phyloP scores from a whole-genome alignment of 148 eudicot species.

The Nepenthes mirabilis region DNA sequence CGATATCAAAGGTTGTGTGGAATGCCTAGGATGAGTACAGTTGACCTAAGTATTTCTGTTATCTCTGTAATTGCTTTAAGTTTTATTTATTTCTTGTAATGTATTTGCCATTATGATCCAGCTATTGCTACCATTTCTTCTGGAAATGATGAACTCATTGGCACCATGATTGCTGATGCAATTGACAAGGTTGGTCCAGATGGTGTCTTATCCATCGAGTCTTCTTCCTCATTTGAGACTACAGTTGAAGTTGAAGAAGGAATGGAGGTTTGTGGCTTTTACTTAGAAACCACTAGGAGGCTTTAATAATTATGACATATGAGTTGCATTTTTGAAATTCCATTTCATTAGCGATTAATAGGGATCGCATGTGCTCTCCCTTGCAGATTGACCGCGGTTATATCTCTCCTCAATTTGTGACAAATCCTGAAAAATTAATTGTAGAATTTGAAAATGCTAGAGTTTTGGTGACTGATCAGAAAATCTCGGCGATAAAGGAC shows the following conservation, averaged over 20 bases:
- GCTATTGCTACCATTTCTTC: slow-evolving; percentile 94
- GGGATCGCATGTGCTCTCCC: neutral
- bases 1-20: slow-evolving; percentile 66
- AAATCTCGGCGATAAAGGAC: slow-evolving; percentile 82
- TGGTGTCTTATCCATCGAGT: slow-evolving; percentile 93
- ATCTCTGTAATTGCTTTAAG: neutral
- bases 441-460: slow-evolving; percentile 92
- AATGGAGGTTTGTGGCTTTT: slow-evolving; percentile 58
- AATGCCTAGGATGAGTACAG: neutral
- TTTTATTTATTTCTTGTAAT: neutral
- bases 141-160: slow-evolving; percentile 85
- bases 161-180: slow-evolving; percentile 96
- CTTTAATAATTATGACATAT: too few species aligned
- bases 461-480: slow-evolving; percentile 88
- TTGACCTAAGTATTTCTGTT: too few species aligned
- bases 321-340: neutral
- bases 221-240: slow-evolving; percentile 96
- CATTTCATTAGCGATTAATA: neutral
- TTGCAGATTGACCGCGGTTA: slow-evolving; percentile 95
- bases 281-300: neutral
- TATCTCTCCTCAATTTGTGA: slow-evolving; percentile 89
- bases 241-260: slow-evolving; percentile 98
- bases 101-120: slow-evolving; percentile 13
- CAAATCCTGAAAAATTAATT: slow-evolving; percentile 77
- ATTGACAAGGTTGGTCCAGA: slow-evolving; percentile 98